Percentiles rank a stretch among this genome's conserved stretches.
phyloP scores from a whole-genome alignment of 257 asterid genomes.

The Primulina eburnea region DNA sequence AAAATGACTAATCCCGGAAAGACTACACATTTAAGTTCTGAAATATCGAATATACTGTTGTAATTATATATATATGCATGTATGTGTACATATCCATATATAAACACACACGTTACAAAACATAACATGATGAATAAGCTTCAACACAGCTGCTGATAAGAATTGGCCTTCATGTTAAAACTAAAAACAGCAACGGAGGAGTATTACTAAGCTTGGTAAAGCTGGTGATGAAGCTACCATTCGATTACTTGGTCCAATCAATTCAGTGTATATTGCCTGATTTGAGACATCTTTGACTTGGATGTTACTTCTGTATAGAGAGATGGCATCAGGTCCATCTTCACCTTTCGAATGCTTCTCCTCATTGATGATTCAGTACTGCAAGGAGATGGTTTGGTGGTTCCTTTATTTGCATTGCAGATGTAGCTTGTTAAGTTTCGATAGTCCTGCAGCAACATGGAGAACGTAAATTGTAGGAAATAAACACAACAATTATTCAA shows the following conservation, averaged over 20 bases:
- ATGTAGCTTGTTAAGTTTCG: conserved; percentile 34
- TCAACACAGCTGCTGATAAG: neutral
- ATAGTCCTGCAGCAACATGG: conserved; percentile 39
- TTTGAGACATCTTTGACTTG: no score
- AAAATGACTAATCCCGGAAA: neutral
- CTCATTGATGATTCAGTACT: conserved; percentile 20
- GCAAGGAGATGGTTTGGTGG: conserved; percentile 41
- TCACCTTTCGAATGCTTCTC: conserved; percentile 35
- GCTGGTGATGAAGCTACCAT: no score
- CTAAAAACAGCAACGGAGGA: conserved; percentile 11
- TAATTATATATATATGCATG: no score
- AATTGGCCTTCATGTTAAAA: conserved; percentile 10
- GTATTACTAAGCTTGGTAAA: neutral
- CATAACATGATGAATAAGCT: no score
- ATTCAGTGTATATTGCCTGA: no score
- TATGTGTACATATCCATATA: no score
- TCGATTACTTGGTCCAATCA: no score
- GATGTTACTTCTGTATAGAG: no score
- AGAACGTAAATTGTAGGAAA: neutral
- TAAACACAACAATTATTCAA: neutral
- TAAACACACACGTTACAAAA: neutral
- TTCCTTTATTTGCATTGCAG: conserved; percentile 53
- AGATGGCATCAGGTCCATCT: conserved; percentile 29
- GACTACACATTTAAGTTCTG: no score
- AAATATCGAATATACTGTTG: no score